Conservation (phyloP, 2,329 filamentous ascomycete genomes). For the Dothideomycetes sp. region DNA sequence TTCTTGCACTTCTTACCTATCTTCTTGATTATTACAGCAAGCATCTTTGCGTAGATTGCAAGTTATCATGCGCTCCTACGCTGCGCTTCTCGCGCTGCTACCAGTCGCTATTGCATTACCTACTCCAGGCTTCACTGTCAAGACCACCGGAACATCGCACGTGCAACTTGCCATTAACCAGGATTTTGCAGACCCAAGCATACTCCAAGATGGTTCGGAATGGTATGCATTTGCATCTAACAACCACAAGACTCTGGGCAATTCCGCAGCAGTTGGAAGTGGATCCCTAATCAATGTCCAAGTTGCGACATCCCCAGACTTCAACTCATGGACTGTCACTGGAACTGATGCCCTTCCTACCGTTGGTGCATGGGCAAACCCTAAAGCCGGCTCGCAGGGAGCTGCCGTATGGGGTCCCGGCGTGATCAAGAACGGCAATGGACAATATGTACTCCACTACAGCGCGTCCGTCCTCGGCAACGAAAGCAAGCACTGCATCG, state of each 20-base stretch:
- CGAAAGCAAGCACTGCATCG: slow-evolving; percentile 16
- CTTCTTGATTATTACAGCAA: too few relatives aligned
- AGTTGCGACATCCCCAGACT: slow-evolving; percentile 23
- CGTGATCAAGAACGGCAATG: slow-evolving; percentile 16
- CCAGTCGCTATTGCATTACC: background rate
- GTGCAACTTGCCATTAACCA: slow-evolving; percentile 2
- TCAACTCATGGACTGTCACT: slow-evolving; percentile 19
- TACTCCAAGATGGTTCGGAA: slow-evolving; percentile 19
- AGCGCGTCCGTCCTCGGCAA: slow-evolving; percentile 16
- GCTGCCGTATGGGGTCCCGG: slow-evolving; percentile 25
- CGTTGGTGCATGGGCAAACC: slow-evolving; percentile 19
- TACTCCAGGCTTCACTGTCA: background rate
- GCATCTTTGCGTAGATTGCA: too few relatives aligned
- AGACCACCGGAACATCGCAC: slow-evolving; percentile 4
- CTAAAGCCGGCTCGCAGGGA: slow-evolving; percentile 12
- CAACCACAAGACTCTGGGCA: slow-evolving; percentile 16
- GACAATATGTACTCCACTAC: slow-evolving; percentile 18
- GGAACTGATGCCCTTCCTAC: slow-evolving; percentile 20
- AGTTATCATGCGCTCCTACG: too few relatives aligned
- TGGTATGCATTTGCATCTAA: slow-evolving; percentile 30
- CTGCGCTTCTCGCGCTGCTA: background rate
- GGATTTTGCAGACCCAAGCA: slow-evolving; percentile 27
- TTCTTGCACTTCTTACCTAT: too few relatives aligned
- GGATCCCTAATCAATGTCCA: slow-evolving; percentile 22
- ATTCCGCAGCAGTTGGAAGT: slow-evolving; percentile 12